A percentile compares a stretch with the other conserved stretches of the same genome.
Evolutionary conservation across 164 flowering plant genomes (phyloP).

Genomic region (Vitis rotundifolia): DNA sequence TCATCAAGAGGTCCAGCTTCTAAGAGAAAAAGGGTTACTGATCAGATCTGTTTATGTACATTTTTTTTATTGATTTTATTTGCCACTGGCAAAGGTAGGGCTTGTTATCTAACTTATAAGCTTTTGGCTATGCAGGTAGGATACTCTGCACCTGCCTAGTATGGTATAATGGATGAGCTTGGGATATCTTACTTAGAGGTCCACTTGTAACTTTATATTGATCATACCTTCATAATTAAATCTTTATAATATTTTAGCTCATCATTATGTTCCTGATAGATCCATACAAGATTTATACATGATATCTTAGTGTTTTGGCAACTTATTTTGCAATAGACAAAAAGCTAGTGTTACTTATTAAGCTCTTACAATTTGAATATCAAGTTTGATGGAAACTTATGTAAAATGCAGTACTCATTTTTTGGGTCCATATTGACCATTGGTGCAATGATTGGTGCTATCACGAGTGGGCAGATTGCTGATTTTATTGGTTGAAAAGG

Average conservation of each 20-base stretch:
- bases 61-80: no score
- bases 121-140: conserved; percentile 50
- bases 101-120: no score
- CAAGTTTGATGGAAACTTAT: no score
- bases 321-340: no score
- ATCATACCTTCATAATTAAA: background rate
- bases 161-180: conserved; percentile 56
- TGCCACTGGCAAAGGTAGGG: no score
- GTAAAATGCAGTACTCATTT: conserved; percentile 42
- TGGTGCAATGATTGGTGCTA: conserved; percentile 74
- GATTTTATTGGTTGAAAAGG: conserved; percentile 66
- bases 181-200: conserved; percentile 50
- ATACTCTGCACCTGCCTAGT: conserved; percentile 59
- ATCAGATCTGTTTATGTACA: no score
- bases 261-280: no score
- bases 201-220: background rate
- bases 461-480: conserved; percentile 56
- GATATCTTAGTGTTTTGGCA: no score
- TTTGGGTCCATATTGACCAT: conserved; percentile 72
- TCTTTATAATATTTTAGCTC: no score
- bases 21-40: conserved; percentile 77
- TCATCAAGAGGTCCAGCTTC: conserved; percentile 39
- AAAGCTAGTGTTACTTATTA: no score
- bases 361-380: no score
- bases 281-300: no score